Evolutionary conservation across 1,284 basidiomycete species (phyloP).

Genomic region (Cutaneotrichosporon sp.): DNA sequence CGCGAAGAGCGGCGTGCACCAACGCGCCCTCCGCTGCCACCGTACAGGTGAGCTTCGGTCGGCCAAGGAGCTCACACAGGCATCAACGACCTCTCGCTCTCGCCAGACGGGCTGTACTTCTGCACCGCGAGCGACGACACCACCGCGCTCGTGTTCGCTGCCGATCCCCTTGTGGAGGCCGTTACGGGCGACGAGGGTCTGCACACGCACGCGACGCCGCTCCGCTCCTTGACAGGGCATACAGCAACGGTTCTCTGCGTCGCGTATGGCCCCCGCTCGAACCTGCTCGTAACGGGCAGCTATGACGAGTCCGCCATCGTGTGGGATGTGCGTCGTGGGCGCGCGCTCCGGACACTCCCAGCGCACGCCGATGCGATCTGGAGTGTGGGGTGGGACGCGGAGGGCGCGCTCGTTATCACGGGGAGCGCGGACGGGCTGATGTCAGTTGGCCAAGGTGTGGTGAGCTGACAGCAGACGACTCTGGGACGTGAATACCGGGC

Average conservation of each 20-base stretch:
- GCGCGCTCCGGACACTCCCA: constrained; percentile 75
- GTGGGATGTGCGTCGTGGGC: constrained; percentile 91
- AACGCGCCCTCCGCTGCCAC: constrained; percentile 34
- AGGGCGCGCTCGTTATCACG: constrained; percentile 90
- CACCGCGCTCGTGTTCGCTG: constrained; percentile 16
- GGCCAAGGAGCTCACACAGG: constrained; percentile 59
- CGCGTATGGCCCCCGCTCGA: constrained; percentile 84
- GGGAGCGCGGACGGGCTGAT: constrained; percentile 96
- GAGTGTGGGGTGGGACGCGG: constrained; percentile 86
- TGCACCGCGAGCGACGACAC: constrained; percentile 86
- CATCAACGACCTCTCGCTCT: constrained; percentile 86
- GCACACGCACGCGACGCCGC: constrained; percentile 13
- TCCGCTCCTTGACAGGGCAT: constrained; percentile 70
- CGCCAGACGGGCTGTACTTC: constrained; percentile 72
- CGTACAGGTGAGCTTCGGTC: constrained; percentile 33
- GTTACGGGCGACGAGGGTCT: neutral
- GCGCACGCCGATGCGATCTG: constrained; percentile 98
- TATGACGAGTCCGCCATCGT: constrained; percentile 94
- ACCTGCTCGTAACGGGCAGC: constrained; percentile 85
- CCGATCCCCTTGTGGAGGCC: constrained; percentile 11
- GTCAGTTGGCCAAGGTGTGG: constrained; percentile 63
- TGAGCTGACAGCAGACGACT: constrained; percentile 65
- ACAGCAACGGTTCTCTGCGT: constrained; percentile 93
- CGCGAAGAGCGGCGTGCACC: constrained; percentile 33
- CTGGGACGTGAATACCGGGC: constrained; percentile 95